Conservation (phyloP, 148 eudicot species). For the Rhododendron griersonianum region DNA sequence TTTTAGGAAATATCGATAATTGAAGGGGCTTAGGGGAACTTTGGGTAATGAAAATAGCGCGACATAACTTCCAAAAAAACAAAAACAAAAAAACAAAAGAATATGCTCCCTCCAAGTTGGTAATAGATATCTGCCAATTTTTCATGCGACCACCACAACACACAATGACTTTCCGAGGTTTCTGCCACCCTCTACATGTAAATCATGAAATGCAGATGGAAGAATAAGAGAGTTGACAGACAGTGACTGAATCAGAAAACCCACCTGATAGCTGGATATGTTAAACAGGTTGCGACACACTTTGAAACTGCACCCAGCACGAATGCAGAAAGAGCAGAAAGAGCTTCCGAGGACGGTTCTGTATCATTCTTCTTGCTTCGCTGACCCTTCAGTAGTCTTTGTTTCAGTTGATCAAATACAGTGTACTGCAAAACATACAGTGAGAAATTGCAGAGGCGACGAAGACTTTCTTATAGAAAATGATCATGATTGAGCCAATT, state of each 20-base stretch:
- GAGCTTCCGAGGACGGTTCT: slow-evolving; percentile 53
- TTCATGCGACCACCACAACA: neutral
- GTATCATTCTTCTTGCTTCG: slow-evolving; percentile 23
- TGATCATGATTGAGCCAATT: neutral
- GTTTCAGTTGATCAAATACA: slow-evolving; percentile 87
- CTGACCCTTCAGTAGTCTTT: slow-evolving; percentile 42
- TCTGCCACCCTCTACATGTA: neutral
- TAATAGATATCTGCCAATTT: neutral
- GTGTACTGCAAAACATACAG: slow-evolving; percentile 57
- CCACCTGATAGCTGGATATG: slow-evolving; percentile 92
- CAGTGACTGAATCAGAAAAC: slow-evolving; percentile 2
- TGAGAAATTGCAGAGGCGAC: neutral
- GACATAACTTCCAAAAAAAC: neutral
- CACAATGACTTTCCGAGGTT: neutral
- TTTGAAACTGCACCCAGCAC: slow-evolving; percentile 86
- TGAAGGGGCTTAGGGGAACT: neutral
- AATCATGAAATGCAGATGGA: neutral
- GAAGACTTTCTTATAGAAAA: neutral
- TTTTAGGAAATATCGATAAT: neutral
- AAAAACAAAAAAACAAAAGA: neutral
- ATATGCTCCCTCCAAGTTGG: neutral
- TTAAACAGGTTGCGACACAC: slow-evolving; percentile 80
- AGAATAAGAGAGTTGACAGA: neutral
- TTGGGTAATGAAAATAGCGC: neutral
- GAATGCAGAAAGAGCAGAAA: slow-evolving; percentile 86